phyloP scores from a whole-genome alignment of 2,329 filamentous ascomycete genomes.

The Aurifilum marmelostoma region DNA sequence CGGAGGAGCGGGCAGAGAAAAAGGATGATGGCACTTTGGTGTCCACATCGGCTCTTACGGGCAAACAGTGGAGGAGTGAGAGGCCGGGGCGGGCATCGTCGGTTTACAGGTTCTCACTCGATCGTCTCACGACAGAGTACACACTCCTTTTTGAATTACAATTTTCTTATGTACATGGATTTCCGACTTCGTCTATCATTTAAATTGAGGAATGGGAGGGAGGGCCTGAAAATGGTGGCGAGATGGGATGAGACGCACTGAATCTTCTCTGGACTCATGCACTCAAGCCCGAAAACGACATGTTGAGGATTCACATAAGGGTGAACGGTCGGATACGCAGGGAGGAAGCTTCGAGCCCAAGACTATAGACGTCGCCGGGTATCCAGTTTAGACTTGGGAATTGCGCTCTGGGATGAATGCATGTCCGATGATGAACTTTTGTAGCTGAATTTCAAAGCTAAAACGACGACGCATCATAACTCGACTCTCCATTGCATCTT shows the following conservation, averaged over 20 bases:
- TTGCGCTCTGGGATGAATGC: slow-evolving; percentile 28
- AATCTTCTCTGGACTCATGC: slow-evolving; percentile 5
- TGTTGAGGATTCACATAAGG: background rate
- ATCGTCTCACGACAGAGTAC: slow-evolving; percentile 28
- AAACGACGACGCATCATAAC: slow-evolving; percentile 25
- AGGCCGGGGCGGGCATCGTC: slow-evolving; percentile 5
- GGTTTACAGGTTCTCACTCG: slow-evolving; percentile 19
- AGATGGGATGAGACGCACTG: slow-evolving; percentile 17
- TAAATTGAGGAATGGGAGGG: slow-evolving; percentile 11
- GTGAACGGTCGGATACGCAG: slow-evolving; percentile 16
- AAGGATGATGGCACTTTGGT: background rate
- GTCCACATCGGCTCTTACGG: background rate
- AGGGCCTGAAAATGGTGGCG: slow-evolving; percentile 6
- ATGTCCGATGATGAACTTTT: slow-evolving; percentile 24
- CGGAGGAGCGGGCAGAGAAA: background rate
- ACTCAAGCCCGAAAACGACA: slow-evolving; percentile 10
- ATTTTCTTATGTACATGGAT: slow-evolving; percentile 8
- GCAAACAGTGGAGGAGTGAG: slow-evolving; percentile 6
- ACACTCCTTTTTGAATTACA: slow-evolving; percentile 26
- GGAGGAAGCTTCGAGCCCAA: slow-evolving; percentile 23
- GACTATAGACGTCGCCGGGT: slow-evolving; percentile 29
- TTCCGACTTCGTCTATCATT: slow-evolving; percentile 5
- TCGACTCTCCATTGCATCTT: too few species aligned
- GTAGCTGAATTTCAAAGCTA: slow-evolving; percentile 26
- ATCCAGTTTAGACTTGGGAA: slow-evolving; percentile 22